Percentiles rank a stretch among this genome's conserved stretches.
Evolutionary conservation across 495 filamentous ascomycete genomes (phyloP).

Genomic region (Tricharina praecox): DNA sequence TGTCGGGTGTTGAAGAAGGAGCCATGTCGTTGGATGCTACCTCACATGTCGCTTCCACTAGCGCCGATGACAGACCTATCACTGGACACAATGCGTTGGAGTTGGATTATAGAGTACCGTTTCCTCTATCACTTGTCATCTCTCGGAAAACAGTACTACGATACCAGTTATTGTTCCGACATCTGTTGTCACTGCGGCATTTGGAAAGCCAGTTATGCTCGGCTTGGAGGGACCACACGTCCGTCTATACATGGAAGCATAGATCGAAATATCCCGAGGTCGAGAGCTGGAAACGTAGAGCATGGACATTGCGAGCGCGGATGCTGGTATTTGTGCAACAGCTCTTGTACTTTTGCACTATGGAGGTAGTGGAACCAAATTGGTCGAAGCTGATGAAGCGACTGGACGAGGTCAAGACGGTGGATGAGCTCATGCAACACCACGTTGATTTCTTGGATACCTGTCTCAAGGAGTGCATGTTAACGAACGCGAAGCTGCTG

Average conservation of each 20-base stretch:
- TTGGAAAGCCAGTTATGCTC: constrained; percentile 68
- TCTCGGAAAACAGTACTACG: constrained; percentile 88
- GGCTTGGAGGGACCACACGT: constrained; percentile 80
- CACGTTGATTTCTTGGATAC: constrained; percentile 97
- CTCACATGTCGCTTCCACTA: constrained; percentile 17
- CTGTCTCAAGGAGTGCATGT: constrained; percentile 95
- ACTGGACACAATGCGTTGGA: constrained; percentile 80
- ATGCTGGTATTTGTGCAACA: constrained; percentile 98
- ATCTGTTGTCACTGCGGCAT: constrained; percentile 72
- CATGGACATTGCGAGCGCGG: constrained; percentile 77
- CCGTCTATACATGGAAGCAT: constrained; percentile 68
- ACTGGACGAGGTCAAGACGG: constrained; percentile 61
- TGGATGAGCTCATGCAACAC: constrained; percentile 97
- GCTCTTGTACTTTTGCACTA: constrained; percentile 85
- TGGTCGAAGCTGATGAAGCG: constrained; percentile 83
- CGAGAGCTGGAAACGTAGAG: constrained; percentile 82
- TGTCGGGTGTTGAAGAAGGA: constrained; percentile 79
- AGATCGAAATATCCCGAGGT: constrained; percentile 53
- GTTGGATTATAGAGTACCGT: constrained; percentile 84
- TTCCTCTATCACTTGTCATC: constrained; percentile 91
- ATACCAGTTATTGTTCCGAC: constrained; percentile 91
- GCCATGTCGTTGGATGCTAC: constrained; percentile 30
- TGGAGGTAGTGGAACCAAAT: constrained; percentile 94
- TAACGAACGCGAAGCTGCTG: constrained; percentile 84
- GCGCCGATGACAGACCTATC: constrained; percentile 69